Evolutionary conservation across 1,284 basidiomycete genomes (phyloP), one percentile per base, ranked within the genome.

Genomic region (Tilletia setariae): DNA sequence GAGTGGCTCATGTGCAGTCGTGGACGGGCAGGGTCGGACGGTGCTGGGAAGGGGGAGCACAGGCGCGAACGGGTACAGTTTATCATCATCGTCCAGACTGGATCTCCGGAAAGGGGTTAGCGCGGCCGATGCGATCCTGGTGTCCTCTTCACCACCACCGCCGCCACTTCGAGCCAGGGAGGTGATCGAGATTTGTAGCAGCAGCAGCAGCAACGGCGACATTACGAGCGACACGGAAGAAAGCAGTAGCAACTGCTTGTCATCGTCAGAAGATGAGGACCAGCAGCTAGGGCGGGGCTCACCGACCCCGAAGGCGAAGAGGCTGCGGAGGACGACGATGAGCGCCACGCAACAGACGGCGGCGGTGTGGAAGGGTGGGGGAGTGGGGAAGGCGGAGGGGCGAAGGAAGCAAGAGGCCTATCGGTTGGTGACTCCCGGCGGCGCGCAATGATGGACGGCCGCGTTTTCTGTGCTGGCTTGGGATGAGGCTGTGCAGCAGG

Each of bases 211-310:
- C 46, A n/a, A 7, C 19, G 46, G 19, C 4, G 46, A 23, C 19
- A 61, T 61, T 30, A 61, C 56, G 56, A 61, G 30, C 28, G 56
- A 61, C 32, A 61, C 56, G 30, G 56, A 61, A 30, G 46, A 49
- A 6, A 23, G 21, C 16, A 23, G 46, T 16, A 49, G 7, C 19
- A 7, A 6, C 7, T n/a, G 6, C 6, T 19, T 16, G 28, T 61
- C 28, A 9, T 32, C 28, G 21, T 19, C 46, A 16, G 46, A 19
- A 23, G 46, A 49, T 1, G 56, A 61, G 11, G 53, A 8, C 13
- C 30, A 61, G 11, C 35, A 40, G 30, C 16, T n/a, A 3, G 30
- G 56, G 28, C 19, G 30, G 13, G 28, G 1, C 28, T 61, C 56
- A 15, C 56, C 56, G 8, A 61, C 56, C 8, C 56, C 56, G 56